A percentile compares a stretch with the other conserved stretches of the same genome.
phyloP scores from a whole-genome alignment of 495 filamentous ascomycete species.

The Parathielavia hyrcaniae region DNA sequence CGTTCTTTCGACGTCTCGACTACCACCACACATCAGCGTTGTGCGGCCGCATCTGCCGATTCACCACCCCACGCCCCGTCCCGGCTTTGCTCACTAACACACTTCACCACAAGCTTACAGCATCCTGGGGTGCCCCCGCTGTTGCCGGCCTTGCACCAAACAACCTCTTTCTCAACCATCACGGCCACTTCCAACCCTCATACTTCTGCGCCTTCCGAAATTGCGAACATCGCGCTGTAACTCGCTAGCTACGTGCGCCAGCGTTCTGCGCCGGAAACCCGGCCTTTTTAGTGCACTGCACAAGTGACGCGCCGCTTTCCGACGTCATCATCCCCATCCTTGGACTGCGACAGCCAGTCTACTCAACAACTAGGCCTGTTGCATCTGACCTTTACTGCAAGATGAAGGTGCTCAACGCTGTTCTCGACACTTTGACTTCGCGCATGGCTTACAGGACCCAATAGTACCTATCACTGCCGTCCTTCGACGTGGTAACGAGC shows the following conservation, averaged over 20 bases:
- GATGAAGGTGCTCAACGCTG: conserved; percentile 33
- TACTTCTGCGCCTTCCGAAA: not conserved
- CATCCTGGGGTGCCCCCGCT: conserved; percentile 10
- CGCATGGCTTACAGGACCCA: conserved; percentile 11
- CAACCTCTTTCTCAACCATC: not conserved
- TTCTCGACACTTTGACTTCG: not conserved
- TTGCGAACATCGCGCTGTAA: not conserved
- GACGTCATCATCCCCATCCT: conserved; percentile 8
- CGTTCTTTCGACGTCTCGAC: not conserved
- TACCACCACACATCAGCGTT: not conserved
- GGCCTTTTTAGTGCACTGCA: not conserved
- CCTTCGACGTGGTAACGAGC: conserved; percentile 80
- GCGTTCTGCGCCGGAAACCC: not conserved
- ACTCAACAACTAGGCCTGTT: not conserved
- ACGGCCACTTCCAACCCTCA: not conserved
- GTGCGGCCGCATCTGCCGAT: not conserved
- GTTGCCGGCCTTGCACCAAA: conserved; percentile 9
- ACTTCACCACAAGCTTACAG: not conserved
- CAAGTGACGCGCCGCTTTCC: not conserved
- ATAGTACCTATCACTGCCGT: conserved; percentile 84
- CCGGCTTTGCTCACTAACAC: conserved; percentile 6
- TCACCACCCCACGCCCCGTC: conserved; percentile 2
- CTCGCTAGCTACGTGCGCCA: not conserved
- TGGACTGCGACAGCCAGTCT: not conserved
- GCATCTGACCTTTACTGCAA: conserved; percentile 18